Evolutionary conservation across 352 stramenopile genomes (phyloP).

Genomic region (Phytophthora megakarya): DNA sequence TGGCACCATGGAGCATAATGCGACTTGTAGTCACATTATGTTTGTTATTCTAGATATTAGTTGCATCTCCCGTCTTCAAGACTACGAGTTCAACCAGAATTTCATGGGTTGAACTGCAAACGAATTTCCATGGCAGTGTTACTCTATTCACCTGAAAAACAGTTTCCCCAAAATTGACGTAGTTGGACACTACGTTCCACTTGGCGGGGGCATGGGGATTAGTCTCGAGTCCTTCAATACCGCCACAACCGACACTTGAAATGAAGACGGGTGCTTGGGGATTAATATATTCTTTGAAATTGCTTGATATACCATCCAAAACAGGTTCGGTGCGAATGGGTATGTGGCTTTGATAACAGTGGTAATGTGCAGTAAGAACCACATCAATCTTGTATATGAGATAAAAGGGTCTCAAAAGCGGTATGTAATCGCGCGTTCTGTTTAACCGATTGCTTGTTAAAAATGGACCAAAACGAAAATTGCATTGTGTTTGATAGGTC

Average conservation of each 20-base stretch:
- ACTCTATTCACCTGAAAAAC: constrained; percentile 29
- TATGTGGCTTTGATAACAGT: constrained; percentile 41
- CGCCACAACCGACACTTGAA: constrained; percentile 30
- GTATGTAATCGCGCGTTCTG: constrained; percentile 45
- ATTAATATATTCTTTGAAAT: constrained; percentile 36
- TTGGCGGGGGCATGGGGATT: constrained; percentile 12
- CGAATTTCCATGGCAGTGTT: constrained; percentile 39
- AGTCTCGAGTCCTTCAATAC: constrained; percentile 30
- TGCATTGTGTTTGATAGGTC: constrained; percentile 6
- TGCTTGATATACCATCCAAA: constrained; percentile 29
- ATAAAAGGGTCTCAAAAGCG: constrained; percentile 52
- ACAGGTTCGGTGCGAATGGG: constrained; percentile 30
- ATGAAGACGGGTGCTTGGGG: constrained; percentile 44
- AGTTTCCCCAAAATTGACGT: constrained; percentile 35
- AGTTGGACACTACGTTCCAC: constrained; percentile 39
- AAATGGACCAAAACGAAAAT: too few species aligned
- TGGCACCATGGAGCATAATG: too few species aligned
- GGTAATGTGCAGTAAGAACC: constrained; percentile 41
- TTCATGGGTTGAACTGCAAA: constrained; percentile 21
- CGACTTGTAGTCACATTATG: not conserved
- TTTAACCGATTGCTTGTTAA: constrained; percentile 25
- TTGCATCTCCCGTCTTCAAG: constrained; percentile 18
- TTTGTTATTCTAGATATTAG: not conserved
- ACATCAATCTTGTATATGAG: constrained; percentile 50
- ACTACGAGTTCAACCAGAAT: constrained; percentile 40